Evolutionary conservation across 305 asterid species (phyloP).

Genomic region (Fraxinus dipetala): DNA sequence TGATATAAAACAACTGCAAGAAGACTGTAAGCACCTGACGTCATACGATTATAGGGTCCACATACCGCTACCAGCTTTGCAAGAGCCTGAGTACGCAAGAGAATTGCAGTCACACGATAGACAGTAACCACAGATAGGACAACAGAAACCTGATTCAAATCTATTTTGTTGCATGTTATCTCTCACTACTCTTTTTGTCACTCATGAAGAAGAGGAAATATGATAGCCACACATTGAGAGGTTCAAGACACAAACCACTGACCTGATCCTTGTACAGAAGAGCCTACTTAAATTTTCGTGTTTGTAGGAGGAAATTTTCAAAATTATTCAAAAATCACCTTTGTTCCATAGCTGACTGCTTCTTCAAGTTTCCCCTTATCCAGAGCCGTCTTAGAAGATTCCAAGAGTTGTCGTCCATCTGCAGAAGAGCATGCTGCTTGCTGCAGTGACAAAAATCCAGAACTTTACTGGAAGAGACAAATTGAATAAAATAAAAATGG

Average conservation of each 20-base stretch:
- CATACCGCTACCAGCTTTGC: conserved; percentile 96
- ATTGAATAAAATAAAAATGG: conserved; percentile 12
- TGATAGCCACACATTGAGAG: neutral
- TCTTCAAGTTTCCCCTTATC: conserved; percentile 99
- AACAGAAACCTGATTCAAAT: conserved; percentile 5
- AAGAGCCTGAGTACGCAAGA: conserved; percentile 64
- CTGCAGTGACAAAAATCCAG: conserved; percentile 42
- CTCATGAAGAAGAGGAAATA: neutral
- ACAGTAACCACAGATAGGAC: conserved; percentile 3
- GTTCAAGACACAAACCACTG: conserved; percentile 10
- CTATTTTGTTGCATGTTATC: conserved; percentile 13
- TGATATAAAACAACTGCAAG: conserved; percentile 98
- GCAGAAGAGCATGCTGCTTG: conserved; percentile 99
- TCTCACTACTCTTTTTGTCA: neutral
- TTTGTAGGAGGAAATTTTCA: neutral
- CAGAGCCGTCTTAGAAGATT: conserved; percentile 95
- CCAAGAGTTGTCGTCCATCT: conserved; percentile 96
- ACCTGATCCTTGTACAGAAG: conserved; percentile 15
- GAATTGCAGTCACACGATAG: conserved; percentile 24
- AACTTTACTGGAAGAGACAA: conserved; percentile 9
- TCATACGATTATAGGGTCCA: conserved; percentile 97
- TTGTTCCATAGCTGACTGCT: conserved; percentile 97
- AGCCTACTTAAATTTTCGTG: neutral
- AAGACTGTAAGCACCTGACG: conserved; percentile 99
- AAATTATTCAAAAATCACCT: conserved; percentile 52